Conservation (phyloP, 495 filamentous ascomycete species). For the Talaromyces nanjingensis region DNA sequence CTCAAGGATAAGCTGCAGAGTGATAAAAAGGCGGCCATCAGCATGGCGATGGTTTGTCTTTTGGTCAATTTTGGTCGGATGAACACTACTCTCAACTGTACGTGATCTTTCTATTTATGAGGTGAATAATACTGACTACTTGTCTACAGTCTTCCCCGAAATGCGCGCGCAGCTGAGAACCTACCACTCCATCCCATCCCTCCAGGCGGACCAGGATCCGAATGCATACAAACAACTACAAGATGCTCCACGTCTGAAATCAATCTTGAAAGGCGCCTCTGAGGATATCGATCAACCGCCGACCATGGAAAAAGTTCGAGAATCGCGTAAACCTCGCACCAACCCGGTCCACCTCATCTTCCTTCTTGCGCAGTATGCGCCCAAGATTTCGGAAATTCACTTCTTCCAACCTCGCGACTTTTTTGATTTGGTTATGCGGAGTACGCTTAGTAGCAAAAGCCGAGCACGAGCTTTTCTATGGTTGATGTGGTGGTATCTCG, state of each 20-base stretch:
- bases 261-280: constrained; percentile 93
- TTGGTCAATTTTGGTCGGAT: constrained; percentile 95
- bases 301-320: constrained; percentile 76
- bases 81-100: constrained; percentile 98
- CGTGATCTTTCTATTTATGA: constrained; percentile 16
- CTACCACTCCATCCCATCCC: constrained; percentile 93
- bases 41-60: constrained; percentile 99
- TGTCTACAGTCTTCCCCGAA: constrained; percentile 80
- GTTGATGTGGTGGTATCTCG: constrained; percentile 99
- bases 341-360: constrained; percentile 98
- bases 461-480: constrained; percentile 88
- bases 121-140: constrained; percentile 21
- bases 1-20: constrained; percentile 92
- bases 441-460: constrained; percentile 71
- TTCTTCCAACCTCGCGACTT: constrained; percentile 85
- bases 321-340: constrained; percentile 63
- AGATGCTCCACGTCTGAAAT: constrained; percentile 92
- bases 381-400: constrained; percentile 86
- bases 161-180: constrained; percentile 98
- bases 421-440: constrained; percentile 92
- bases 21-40: constrained; percentile 84
- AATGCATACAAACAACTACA: constrained; percentile 97
- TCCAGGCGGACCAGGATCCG: constrained; percentile 91
- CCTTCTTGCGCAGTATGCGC: constrained; percentile 83
- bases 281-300: constrained; percentile 87